Evolutionary conservation across 306 rosid genomes (phyloP).

Genomic region (Styphnolobium japonicum): DNA sequence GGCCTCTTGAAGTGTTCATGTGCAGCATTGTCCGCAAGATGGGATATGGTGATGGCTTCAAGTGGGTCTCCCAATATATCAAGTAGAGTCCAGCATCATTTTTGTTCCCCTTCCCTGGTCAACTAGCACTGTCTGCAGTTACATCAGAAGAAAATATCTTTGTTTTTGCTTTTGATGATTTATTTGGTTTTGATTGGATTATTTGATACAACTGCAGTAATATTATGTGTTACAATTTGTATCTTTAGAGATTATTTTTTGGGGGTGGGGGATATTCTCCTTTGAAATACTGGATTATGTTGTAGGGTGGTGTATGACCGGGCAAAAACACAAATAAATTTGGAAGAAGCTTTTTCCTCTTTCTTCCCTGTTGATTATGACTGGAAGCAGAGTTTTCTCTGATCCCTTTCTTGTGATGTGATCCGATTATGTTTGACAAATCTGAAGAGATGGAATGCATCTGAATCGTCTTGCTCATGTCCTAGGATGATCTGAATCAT

Average conservation of each 20-base stretch:
- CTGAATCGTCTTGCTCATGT: not conserved
- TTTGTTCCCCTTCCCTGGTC: not conserved
- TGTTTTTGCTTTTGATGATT: not conserved
- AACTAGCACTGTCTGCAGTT: not conserved
- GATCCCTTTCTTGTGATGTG: not conserved
- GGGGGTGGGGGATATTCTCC: not conserved
- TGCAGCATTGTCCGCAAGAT: conserved; percentile 69
- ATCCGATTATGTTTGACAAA: not conserved
- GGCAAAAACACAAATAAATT: conserved; percentile 12
- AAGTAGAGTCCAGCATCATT: conserved; percentile 31
- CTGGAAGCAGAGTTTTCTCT: not conserved
- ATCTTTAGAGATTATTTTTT: not conserved
- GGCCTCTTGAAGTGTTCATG: conserved; percentile 68
- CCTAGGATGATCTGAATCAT: not conserved
- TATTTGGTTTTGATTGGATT: not conserved
- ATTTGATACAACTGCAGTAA: conserved; percentile 3
- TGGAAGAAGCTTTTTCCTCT: not conserved
- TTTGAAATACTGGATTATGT: not conserved
- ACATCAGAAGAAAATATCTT: not conserved
- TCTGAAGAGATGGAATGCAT: not conserved
- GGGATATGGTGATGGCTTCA: conserved; percentile 68
- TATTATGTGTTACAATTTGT: conserved; percentile 10
- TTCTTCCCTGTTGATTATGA: not conserved
- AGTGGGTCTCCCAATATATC: conserved; percentile 65
- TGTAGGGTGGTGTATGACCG: not conserved